Evolutionary conservation across 2,329 filamentous ascomycete genomes (phyloP).

Genomic region (Trichothecium roseum): DNA sequence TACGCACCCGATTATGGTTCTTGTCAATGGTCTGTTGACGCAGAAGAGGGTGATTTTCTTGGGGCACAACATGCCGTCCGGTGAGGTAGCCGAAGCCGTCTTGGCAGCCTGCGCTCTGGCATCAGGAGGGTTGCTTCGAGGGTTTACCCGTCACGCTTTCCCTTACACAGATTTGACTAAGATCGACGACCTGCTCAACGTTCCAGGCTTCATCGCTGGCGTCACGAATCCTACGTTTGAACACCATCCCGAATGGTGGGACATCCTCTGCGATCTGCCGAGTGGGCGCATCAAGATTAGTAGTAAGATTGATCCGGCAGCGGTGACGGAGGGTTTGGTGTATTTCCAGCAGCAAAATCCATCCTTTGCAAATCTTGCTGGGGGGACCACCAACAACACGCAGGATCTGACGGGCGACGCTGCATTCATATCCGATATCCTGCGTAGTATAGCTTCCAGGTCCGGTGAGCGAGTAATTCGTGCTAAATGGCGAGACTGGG

Average conservation of each 20-base stretch:
- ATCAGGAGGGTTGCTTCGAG: slow-evolving; percentile 82
- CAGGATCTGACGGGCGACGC: slow-evolving; percentile 75
- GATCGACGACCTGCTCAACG: slow-evolving; percentile 89
- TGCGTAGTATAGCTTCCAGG: slow-evolving; percentile 72
- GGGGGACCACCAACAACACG: slow-evolving; percentile 26
- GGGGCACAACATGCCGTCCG: slow-evolving; percentile 88
- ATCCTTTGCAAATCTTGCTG: slow-evolving; percentile 38
- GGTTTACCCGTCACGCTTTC: slow-evolving; percentile 93
- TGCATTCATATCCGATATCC: slow-evolving; percentile 79
- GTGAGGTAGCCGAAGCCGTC: slow-evolving; percentile 95
- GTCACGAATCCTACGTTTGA: slow-evolving; percentile 97
- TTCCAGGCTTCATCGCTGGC: slow-evolving; percentile 94
- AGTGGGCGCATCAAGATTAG: slow-evolving; percentile 93
- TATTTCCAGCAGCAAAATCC: slow-evolving; percentile 81
- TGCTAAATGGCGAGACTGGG: slow-evolving; percentile 88
- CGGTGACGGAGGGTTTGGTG: slow-evolving; percentile 70
- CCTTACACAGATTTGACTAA: slow-evolving; percentile 97
- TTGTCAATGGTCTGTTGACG: slow-evolving; percentile 88
- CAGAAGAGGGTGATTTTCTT: slow-evolving; percentile 96
- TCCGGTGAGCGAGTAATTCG: slow-evolving; percentile 85
- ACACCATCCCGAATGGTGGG: slow-evolving; percentile 96
- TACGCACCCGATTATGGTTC: slow-evolving; percentile 90
- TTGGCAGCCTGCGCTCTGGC: slow-evolving; percentile 91
- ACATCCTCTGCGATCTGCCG: slow-evolving; percentile 85
- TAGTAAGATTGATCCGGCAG: slow-evolving; percentile 70